Conservation (phyloP, 179 eudicot species). For the Spergularia azorica region DNA sequence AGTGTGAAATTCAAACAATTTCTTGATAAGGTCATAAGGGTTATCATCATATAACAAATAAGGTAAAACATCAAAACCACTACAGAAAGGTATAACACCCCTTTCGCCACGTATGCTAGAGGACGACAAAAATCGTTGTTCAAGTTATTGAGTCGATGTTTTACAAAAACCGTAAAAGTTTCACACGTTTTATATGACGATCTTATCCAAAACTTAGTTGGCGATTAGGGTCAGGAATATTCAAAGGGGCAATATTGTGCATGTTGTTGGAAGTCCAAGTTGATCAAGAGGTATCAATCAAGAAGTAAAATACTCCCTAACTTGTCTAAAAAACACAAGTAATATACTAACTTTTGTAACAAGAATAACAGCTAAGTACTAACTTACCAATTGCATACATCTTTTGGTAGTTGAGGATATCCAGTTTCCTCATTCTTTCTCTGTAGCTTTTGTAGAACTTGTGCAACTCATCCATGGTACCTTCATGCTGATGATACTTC, state of each 20-base stretch:
- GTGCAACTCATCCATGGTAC: slow-evolving; percentile 67
- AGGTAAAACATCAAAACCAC: slow-evolving; percentile 22
- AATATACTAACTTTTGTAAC: not conserved
- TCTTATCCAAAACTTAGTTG: too few relatives aligned
- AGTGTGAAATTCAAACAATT: slow-evolving; percentile 29
- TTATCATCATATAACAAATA: slow-evolving; percentile 15
- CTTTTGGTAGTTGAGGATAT: slow-evolving; percentile 93
- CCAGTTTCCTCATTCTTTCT: slow-evolving; percentile 91
- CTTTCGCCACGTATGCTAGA: not conserved
- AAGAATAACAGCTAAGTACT: not conserved
- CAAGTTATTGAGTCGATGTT: too few relatives aligned
- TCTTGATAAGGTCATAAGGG: slow-evolving; percentile 13
- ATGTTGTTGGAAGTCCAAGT: slow-evolving; percentile 5
- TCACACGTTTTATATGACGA: too few relatives aligned
- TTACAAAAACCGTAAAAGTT: too few relatives aligned
- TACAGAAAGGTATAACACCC: not conserved
- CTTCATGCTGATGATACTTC: slow-evolving; percentile 45
- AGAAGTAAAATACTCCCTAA: not conserved
- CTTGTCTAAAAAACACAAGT: not conserved
- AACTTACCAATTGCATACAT: slow-evolving; percentile 92
- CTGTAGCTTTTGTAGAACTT: slow-evolving; percentile 86
- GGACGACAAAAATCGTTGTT: not conserved
- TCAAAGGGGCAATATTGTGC: slow-evolving; percentile 2
- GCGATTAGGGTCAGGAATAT: not conserved
- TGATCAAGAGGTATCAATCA: slow-evolving; percentile 6